Evolutionary conservation across 768 basidiomycete genomes (phyloP), one percentile per base, ranked within the genome.

Genomic region (Pisolithus orientalis): DNA sequence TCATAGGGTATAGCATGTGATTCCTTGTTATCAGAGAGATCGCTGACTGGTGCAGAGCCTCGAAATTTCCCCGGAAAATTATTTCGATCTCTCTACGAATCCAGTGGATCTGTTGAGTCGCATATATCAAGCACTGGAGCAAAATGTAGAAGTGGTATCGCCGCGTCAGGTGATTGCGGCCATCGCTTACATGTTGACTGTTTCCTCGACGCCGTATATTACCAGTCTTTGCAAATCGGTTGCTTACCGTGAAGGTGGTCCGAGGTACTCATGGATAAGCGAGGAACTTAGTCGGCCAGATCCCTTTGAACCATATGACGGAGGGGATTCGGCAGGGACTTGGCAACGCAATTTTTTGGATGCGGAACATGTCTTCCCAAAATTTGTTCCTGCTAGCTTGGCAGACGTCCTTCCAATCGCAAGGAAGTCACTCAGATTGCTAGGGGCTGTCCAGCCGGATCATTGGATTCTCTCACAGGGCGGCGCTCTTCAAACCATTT

Each of bases 131-230:
- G 75, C 78, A 42, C 70, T 90, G 4, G 65, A 77, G 38, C 59
- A 54, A 1, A 82, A 85, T 52, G 56, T 87, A 24, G 78, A 81
- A 44, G 73, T 71, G 2, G 76, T 75, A 44, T 82, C 88, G 2
- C 64, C 75, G 0, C 68, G 62, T 4, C 58, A 62, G 14, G 70
- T 85, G 50, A 73, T 65, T 17, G 82, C 84, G 1, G 71, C 78
- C 8, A 68, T 87, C 40, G 86, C 88, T 0, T 86, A 80, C 56
- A 75, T 90, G n/a, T 69, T 92, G 38, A 80, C 84, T 0, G 70
- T 70, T 37, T 72, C 82, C 1, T 90, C 87, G 0, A 73, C 72
- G 24, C 80, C 81, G 49, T 90, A 87, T 55, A 71, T 90, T 39
- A 71, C 76, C 39, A 63, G 73, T 27, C 65, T 90, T 0, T 82